phyloP scores from a whole-genome alignment of 345 rosid genomes.

The Streptanthus diversifolius region DNA sequence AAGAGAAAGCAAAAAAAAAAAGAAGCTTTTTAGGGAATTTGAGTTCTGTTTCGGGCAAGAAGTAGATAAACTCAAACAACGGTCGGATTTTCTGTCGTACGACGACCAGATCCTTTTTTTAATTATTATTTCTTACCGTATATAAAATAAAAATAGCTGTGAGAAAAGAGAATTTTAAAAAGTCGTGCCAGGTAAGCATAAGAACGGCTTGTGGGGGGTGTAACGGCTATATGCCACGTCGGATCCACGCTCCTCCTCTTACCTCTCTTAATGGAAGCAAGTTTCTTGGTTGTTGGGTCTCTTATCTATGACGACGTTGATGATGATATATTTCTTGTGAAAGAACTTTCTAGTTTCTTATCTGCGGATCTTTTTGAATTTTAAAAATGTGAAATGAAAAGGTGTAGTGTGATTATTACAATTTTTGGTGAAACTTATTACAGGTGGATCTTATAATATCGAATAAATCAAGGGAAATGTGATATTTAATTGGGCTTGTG shows the following conservation, averaged over 20 bases:
- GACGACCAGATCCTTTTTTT: not conserved
- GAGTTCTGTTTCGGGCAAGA: conserved; percentile 36
- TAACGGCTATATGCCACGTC: conserved; percentile 39
- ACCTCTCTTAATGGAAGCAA: not conserved
- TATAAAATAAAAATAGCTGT: not conserved
- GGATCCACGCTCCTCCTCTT: conserved; percentile 34
- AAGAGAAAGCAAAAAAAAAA: not conserved
- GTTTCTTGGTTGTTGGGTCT: not conserved
- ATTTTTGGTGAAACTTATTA: not conserved
- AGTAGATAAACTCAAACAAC: conserved; percentile 34
- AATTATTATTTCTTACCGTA: not conserved
- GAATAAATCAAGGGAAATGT: not conserved
- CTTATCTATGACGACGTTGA: not conserved
- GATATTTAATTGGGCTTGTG: not conserved
- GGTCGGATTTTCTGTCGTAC: conserved; percentile 32
- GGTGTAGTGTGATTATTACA: conserved; percentile 9
- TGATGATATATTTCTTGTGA: conserved; percentile 14
- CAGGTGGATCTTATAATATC: not conserved
- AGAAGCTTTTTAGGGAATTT: not conserved
- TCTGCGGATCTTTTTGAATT: conserved; percentile 23
- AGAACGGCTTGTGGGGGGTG: conserved; percentile 18
- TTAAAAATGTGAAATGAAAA: conserved; percentile 1
- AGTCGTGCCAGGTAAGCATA: conserved; percentile 22
- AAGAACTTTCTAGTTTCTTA: not conserved
- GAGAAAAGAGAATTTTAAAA: not conserved